Percentiles rank a stretch among this genome's conserved stretches.
Conservation (phyloP, 2,329 filamentous ascomycete genomes). For the Mycosphaerella arachidis region DNA sequence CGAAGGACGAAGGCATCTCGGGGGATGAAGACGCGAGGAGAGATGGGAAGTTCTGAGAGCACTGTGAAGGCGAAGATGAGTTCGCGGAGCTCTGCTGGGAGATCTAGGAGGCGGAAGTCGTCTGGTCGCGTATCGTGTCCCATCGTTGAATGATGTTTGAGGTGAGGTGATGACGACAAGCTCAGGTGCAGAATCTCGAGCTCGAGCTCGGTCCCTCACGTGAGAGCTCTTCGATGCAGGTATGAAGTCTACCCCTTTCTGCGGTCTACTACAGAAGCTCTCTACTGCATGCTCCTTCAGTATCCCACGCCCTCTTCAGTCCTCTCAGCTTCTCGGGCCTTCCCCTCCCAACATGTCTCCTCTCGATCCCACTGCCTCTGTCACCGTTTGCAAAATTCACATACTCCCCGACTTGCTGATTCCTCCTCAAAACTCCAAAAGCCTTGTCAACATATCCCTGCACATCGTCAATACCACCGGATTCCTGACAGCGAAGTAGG, state of each 20-base stretch:
- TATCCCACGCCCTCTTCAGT: background rate
- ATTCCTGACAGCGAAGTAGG: no score
- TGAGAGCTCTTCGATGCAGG: background rate
- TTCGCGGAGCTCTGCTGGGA: constrained; percentile 1
- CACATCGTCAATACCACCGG: background rate
- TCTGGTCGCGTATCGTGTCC: background rate
- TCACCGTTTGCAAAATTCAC: background rate
- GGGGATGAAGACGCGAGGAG: constrained; percentile 1
- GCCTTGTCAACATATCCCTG: background rate
- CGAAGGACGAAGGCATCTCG: constrained; percentile 3
- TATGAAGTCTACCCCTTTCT: background rate
- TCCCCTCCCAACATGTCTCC: background rate
- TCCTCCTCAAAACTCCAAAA: background rate
- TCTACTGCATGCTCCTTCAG: background rate
- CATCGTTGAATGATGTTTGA: background rate
- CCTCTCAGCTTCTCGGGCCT: background rate
- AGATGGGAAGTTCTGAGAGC: background rate
- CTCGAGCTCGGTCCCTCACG: background rate
- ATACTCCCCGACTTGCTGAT: background rate
- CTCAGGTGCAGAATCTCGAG: background rate
- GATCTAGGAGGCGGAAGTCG: background rate
- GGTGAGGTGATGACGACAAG: background rate
- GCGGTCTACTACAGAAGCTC: background rate
- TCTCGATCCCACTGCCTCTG: background rate
- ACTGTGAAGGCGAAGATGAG: constrained; percentile 1